Percentiles rank a stretch among this genome's conserved stretches.
These are phyloP conservation scores for Penicillium maclennaniae DNA, from an alignment of 495 filamentous ascomycete genomes.

Conservation along the genomic window DNA sequence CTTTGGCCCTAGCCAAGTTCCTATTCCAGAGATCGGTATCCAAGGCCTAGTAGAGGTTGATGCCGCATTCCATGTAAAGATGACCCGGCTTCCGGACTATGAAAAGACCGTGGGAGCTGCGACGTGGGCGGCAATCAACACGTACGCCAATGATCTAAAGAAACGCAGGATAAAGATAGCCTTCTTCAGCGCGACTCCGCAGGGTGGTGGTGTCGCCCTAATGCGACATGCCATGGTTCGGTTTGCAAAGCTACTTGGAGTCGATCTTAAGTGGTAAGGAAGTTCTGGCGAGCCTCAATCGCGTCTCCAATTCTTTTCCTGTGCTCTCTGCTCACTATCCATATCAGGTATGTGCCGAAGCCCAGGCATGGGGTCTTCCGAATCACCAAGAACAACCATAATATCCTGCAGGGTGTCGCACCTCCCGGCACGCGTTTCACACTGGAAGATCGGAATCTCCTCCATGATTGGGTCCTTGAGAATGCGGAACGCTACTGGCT, in stretches of 20 bases:
- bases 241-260: constrained; percentile 58
- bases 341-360: constrained; percentile 65
- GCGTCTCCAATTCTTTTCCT: constrained; percentile 9
- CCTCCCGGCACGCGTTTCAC: constrained; percentile 62
- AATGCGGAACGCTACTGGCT: background rate
- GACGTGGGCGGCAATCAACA: constrained; percentile 1
- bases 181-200: constrained; percentile 77
- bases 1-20: constrained; percentile 24
- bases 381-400: constrained; percentile 84
- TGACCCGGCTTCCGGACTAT: constrained; percentile 1
- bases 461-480: background rate
- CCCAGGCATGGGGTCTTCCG: constrained; percentile 79
- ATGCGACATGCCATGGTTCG: constrained; percentile 79
- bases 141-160: background rate
- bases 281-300: too few species aligned
- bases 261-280: constrained; percentile 65
- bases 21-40: background rate
- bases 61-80: background rate
- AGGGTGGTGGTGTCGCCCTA: constrained; percentile 77
- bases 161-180: constrained; percentile 62
- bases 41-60: background rate
- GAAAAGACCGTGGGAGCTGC: background rate
- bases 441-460: constrained; percentile 26
- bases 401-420: constrained; percentile 79
- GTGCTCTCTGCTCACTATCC: background rate